Evolutionary conservation across 2,329 filamentous ascomycete species (phyloP).

Genomic region (Leptographium wingfieldii): DNA sequence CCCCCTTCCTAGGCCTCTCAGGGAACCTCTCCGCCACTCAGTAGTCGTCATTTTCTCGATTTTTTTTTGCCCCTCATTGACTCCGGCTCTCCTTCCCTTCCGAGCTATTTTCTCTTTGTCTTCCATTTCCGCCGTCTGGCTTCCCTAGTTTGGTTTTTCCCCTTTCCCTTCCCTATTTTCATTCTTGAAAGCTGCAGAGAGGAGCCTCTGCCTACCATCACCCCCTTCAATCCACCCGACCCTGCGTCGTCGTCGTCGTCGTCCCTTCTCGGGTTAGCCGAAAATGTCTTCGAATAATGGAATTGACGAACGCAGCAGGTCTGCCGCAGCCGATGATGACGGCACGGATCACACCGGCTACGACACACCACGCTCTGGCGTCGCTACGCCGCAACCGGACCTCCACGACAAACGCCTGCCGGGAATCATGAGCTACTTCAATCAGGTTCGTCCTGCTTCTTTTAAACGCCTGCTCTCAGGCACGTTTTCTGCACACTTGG

Average conservation of each 20-base stretch:
- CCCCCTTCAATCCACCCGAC: background rate
- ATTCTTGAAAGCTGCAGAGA: background rate
- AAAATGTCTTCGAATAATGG: slow-evolving; percentile 25
- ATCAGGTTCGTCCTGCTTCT: slow-evolving; percentile 94
- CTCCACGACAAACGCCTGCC: slow-evolving; percentile 89
- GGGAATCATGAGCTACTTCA: slow-evolving; percentile 94
- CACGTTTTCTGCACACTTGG: slow-evolving; percentile 23
- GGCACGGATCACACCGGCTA: slow-evolving; percentile 66
- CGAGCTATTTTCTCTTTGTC: slow-evolving; percentile 8
- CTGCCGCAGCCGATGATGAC: slow-evolving; percentile 53
- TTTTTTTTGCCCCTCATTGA: slow-evolving; percentile 10
- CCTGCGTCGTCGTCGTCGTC: background rate
- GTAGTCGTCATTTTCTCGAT: slow-evolving; percentile 7
- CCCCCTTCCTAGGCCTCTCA: background rate
- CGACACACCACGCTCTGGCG: slow-evolving; percentile 77
- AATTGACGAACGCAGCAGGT: slow-evolving; percentile 43
- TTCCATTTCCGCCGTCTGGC: background rate
- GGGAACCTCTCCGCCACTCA: slow-evolving; percentile 1
- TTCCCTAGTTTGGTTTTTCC: slow-evolving; percentile 1
- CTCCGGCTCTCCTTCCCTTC: slow-evolving; percentile 10
- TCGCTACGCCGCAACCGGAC: slow-evolving; percentile 88
- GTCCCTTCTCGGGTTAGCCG: background rate
- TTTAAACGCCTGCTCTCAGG: slow-evolving; percentile 36
- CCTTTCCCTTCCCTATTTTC: background rate
- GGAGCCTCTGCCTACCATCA: background rate